Conservation (phyloP, 179 eudicot genomes). For the Patellifolia procumbens region DNA sequence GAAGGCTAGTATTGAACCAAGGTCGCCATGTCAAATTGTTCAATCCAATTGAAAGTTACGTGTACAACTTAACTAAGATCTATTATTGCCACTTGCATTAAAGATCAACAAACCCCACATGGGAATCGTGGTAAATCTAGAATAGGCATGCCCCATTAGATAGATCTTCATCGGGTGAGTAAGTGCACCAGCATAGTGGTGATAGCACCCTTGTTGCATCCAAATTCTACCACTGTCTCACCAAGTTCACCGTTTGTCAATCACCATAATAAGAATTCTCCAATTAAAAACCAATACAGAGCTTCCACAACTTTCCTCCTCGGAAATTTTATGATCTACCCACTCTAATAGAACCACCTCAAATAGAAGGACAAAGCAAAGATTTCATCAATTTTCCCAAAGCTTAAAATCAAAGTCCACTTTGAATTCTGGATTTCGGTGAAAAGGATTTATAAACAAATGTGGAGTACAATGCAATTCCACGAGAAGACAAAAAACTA, state of each 20-base stretch:
- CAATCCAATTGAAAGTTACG: background rate
- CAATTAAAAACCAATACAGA: too few species aligned
- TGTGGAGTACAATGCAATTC: too few species aligned
- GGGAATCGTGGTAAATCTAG: background rate
- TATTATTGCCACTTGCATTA: background rate
- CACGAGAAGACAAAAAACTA: too few species aligned
- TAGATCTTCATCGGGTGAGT: background rate
- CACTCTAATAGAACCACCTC: too few species aligned
- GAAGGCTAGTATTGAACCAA: background rate
- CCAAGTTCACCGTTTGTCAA: too few species aligned
- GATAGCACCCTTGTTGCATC: background rate
- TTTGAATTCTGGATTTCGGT: too few species aligned
- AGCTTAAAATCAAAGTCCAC: too few species aligned
- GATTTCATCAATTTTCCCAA: too few species aligned
- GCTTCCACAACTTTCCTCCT: too few species aligned
- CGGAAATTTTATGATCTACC: background rate
- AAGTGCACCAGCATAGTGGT: background rate
- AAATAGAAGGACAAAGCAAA: too few species aligned
- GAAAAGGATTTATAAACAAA: too few species aligned
- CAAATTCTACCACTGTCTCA: background rate
- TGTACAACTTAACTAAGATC: background rate
- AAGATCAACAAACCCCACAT: background rate
- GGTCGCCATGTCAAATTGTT: background rate
- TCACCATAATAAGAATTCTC: too few species aligned
- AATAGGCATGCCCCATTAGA: background rate